A percentile compares a stretch with the other conserved stretches of the same genome.
These are phyloP conservation scores for Pyrrhoderma lamaoense DNA, from an alignment of 1,284 basidiomycete species.

Conservation along the genomic window DNA sequence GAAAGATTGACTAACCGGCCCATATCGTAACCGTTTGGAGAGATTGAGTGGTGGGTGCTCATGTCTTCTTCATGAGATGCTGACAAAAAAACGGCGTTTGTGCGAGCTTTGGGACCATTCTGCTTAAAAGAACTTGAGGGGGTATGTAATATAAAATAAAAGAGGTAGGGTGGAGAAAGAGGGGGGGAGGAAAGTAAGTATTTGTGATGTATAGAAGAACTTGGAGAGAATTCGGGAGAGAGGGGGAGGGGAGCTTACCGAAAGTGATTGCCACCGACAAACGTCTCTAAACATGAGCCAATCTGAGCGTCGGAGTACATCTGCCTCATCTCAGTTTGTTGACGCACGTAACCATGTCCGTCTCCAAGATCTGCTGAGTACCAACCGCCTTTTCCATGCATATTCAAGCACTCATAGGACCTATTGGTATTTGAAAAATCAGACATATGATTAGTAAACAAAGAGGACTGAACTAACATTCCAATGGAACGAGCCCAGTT, in stretches of 20 bases:
- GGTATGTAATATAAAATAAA: not conserved
- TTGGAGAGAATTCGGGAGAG: not conserved
- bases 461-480: constrained; percentile 37
- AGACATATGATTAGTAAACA: not conserved
- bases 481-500: constrained; percentile 56
- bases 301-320: constrained; percentile 50
- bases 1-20: constrained; percentile 16
- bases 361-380: constrained; percentile 9
- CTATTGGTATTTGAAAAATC: constrained; percentile 28
- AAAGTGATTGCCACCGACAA: constrained; percentile 63
- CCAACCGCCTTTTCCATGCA: constrained; percentile 46
- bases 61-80: constrained; percentile 53
- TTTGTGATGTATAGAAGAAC: too few relatives aligned
- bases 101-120: constrained; percentile 53
- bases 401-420: constrained; percentile 63
- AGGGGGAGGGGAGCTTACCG: constrained; percentile 29
- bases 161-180: too few relatives aligned
- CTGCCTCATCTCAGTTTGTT: constrained; percentile 59
- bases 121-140: constrained; percentile 59
- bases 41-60: constrained; percentile 40
- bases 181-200: too few relatives aligned
- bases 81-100: constrained; percentile 58
- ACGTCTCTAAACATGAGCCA: constrained; percentile 57
- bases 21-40: constrained; percentile 32
- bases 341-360: constrained; percentile 23